Base-by-base conservation (phyloP, 805 yeast species). In the Novakomyces olei region DNA sequence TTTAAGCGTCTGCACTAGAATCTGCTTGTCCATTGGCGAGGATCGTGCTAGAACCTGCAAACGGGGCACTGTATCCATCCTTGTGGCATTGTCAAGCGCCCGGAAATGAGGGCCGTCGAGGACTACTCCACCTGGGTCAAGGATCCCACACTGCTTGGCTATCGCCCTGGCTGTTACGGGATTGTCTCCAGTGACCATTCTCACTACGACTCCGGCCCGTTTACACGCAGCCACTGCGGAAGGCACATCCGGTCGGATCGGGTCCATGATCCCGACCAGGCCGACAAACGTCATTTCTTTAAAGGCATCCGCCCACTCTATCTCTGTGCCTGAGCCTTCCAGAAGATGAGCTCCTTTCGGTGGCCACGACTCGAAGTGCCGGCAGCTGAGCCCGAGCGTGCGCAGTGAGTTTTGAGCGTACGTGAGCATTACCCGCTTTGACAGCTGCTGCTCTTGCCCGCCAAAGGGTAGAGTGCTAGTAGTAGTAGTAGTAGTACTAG, bases 181-280 rank as follows among this genome's bases (percentile, higher is more conserved):
- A 48, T 85, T 85, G 52, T 88, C 99, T 52, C 99, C 99, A 15
- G 99, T 88, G 29, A 88, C 95, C 98, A 88, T 88, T 43, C 94
- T 65, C 14, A 88, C 96, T 16, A 75, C 67, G 16, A 88, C 96
- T 36, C 98, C 96, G 1, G 98, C 96, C 22, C 59, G 59, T 43
- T 69, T 72, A 56, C 98, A 88, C 47, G 75, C 74, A 26, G 61
- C 59, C 19, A 88, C 93, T 1, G 98, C 92, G 27, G 73, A 71
- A n/a, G 69, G 63, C 6, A 88, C 96, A 39, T 94, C 95, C 4
- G 65, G 66, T 44, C 95, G 72, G 37, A 88, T 61, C 0, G 98
- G 98, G 55, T 88, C 98, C 56, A 80, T 85, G 45, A 88, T 79
- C 40, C 96, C 99, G 26, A 83, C 81, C 27, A 85, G 55, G 34